Percentiles rank a stretch among this genome's conserved stretches.
Conservation (phyloP, 805 yeast species). For the Ogataea pilisensis region DNA sequence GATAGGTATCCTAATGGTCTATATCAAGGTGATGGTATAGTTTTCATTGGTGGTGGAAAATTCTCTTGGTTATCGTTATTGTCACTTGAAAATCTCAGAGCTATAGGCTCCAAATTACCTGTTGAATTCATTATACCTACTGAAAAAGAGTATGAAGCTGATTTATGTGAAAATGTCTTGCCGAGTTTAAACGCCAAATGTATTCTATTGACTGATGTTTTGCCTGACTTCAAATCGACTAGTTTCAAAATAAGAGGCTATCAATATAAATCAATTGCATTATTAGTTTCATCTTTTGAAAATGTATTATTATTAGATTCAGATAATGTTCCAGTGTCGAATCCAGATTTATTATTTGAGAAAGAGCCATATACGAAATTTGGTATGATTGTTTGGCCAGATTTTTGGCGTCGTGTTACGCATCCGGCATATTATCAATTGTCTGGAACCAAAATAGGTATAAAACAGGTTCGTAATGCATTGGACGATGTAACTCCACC, state of each 20-base stretch:
- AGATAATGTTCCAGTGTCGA: slow-evolving; percentile 46
- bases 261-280: slow-evolving; percentile 46
- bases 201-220: slow-evolving; percentile 45
- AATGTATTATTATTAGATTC: slow-evolving; percentile 49
- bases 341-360: slow-evolving; percentile 51
- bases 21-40: slow-evolving; percentile 55
- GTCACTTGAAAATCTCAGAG: slow-evolving; percentile 45
- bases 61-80: slow-evolving; percentile 61
- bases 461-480: slow-evolving; percentile 29
- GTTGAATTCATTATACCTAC: slow-evolving; percentile 47
- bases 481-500: slow-evolving; percentile 28
- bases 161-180: slow-evolving; percentile 38
- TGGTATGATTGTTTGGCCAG: slow-evolving; percentile 59
- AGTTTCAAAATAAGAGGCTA: slow-evolving; percentile 37
- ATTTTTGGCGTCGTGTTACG: slow-evolving; percentile 55
- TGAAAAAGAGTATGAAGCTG: slow-evolving; percentile 41
- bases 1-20: slow-evolving; percentile 33
- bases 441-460: slow-evolving; percentile 34
- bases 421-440: slow-evolving; percentile 46
- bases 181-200: slow-evolving; percentile 57
- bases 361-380: slow-evolving; percentile 49
- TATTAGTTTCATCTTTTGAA: slow-evolving; percentile 49
- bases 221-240: slow-evolving; percentile 36
- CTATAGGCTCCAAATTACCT: slow-evolving; percentile 44
- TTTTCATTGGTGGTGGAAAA: slow-evolving; percentile 72